Evolutionary conservation across 176 grass and related monocot genomes (phyloP), one percentile per base, ranked within the genome.

Genomic region (Saccharum officinarum): DNA sequence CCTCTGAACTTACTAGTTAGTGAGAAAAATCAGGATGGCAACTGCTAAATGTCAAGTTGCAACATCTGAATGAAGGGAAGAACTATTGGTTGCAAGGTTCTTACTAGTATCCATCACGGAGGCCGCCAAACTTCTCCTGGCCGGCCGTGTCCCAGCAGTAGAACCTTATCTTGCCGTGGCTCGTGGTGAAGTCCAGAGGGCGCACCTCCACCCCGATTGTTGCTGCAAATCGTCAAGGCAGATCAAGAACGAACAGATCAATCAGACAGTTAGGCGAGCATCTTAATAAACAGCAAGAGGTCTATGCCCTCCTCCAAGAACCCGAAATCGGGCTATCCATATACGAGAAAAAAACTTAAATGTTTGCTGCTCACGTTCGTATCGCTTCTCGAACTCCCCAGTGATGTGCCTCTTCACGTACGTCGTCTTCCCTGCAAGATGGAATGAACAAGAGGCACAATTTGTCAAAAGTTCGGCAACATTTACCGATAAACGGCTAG

Each of bases 391-490:
- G 9, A 95, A 95, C 66, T 95, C 92, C 1, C 92, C 92, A 25
- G 90, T 95, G 54, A 95, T 79, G 80, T 95, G 93, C 90, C 93
- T 95, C 79, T 95, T 95, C 46, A 95, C 90, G 87, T 92, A 95
- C 12, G 90, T 95, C n/a, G 90, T 95, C 84, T 95, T 95, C 33
- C 91, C 91, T 90, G 74, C 66, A 78, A 81, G 18, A 61, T 64
- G 1, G 18, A 2, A 57, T 1, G 2, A 34, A 34, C 33, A 34
- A 34, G 33, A 66, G 23, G 50, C 52, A 22, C 10, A 14, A 7
- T 25, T 46, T 61, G 71, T 7, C 28, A 33, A 47, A 34, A 34
- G 2, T 47, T 47, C 16, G 13, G 11, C 16, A 23, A 15, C 18
- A 61, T 14, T 22, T 26, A 49, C 3, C 12, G 22, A 13, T 22